Conservation (phyloP, 306 rosid species). For the Begonia fuchsioides region DNA sequence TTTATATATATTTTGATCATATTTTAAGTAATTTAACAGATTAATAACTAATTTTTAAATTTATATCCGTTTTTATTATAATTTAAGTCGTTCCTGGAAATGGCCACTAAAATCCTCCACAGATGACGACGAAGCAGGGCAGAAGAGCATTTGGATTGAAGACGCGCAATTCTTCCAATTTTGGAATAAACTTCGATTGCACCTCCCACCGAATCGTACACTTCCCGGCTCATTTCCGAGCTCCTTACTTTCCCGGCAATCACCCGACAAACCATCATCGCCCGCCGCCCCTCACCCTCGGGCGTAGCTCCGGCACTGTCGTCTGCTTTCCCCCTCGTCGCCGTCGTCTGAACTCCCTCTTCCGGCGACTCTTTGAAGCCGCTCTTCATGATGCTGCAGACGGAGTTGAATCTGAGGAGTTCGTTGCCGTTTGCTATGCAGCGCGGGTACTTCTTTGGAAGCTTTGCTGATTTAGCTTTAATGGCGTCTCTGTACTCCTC, state of each 20-base stretch:
- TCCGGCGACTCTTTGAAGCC: conserved; percentile 36
- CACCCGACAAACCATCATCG: conserved; percentile 95
- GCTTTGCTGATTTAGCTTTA: conserved; percentile 64
- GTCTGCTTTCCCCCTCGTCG: conserved; percentile 87
- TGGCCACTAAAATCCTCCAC: conserved; percentile 33
- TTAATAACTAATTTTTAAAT: no score
- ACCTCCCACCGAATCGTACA: conserved; percentile 64
- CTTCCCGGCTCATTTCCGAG: conserved; percentile 48
- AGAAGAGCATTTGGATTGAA: conserved; percentile 65
- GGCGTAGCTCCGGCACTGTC: conserved; percentile 30
- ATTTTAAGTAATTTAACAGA: no score
- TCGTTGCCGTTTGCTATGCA: conserved; percentile 96
- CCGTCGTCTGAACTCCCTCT: conserved; percentile 66
- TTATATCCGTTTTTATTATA: no score
- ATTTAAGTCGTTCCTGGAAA: no score
- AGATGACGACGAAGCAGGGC: conserved; percentile 97
- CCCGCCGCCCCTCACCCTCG: conserved; percentile 33
- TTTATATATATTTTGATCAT: no score
- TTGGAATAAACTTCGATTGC: conserved; percentile 75
- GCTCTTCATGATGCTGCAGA: conserved; percentile 59
- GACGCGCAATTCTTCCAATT: conserved; percentile 79
- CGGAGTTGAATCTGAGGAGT: conserved; percentile 77
- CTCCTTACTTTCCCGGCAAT: conserved; percentile 95
- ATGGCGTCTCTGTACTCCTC: conserved; percentile 86
- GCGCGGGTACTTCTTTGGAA: conserved; percentile 61